Evolutionary conservation across 1,284 basidiomycete genomes (phyloP).

Genomic region (Vanrija sp.): DNA sequence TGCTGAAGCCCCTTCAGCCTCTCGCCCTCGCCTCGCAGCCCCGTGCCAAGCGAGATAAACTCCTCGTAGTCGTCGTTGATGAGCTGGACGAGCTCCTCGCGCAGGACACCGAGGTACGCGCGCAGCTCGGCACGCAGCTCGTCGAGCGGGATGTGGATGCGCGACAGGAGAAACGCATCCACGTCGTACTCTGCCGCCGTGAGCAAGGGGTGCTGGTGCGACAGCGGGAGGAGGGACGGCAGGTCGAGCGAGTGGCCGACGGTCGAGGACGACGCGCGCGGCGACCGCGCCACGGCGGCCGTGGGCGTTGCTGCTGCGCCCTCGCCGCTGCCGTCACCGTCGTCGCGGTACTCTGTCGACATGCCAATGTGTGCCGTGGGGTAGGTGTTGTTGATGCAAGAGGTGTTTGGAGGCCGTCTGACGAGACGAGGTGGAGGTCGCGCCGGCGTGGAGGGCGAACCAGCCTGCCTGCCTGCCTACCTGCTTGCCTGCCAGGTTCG

Average conservation of each 20-base stretch:
- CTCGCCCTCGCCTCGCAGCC: constrained; percentile 74
- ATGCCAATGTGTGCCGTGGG: background rate
- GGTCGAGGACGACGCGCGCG: constrained; percentile 15
- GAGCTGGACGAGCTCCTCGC: constrained; percentile 87
- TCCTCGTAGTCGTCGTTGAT: constrained; percentile 98
- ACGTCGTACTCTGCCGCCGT: constrained; percentile 67
- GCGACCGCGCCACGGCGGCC: no score
- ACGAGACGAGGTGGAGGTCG: background rate
- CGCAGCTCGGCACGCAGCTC: constrained; percentile 83
- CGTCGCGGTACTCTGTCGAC: no score
- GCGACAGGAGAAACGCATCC: constrained; percentile 82
- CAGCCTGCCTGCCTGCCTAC: no score
- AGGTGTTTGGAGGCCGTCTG: background rate
- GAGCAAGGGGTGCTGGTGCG: constrained; percentile 71
- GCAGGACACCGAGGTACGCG: constrained; percentile 74
- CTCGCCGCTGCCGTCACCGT: no score
- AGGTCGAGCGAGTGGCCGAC: constrained; percentile 53
- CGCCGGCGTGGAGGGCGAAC: background rate
- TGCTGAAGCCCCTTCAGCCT: constrained; percentile 63
- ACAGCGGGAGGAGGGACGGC: constrained; percentile 70
- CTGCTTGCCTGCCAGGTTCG: no score
- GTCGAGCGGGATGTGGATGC: constrained; percentile 77
- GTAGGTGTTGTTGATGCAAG: background rate
- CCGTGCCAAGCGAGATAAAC: constrained; percentile 90
- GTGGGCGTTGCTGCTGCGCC: no score